A percentile compares a stretch with the other conserved stretches of the same genome.
Evolutionary conservation across 2,329 filamentous ascomycete genomes (phyloP).

Genomic region (Capronia coronata): DNA sequence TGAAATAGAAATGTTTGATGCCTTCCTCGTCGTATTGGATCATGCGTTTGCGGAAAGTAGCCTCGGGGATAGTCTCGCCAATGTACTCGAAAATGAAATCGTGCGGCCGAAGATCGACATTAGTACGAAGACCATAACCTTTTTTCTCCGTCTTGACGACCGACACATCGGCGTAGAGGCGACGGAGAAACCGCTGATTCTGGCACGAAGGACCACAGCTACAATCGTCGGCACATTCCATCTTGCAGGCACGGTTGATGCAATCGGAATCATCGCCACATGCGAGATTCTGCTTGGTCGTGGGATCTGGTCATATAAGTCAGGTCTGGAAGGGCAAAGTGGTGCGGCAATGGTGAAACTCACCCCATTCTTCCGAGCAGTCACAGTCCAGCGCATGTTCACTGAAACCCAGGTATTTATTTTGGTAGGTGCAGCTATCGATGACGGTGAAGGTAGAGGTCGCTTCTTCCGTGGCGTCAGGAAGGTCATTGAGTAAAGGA

Average conservation of each 20-base stretch:
- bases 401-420: conserved; percentile 83
- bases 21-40: conserved; percentile 89
- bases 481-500: conserved; percentile 64
- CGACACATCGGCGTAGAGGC: conserved; percentile 81
- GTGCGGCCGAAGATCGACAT: conserved; percentile 67
- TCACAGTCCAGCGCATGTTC: conserved; percentile 95
- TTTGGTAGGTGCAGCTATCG: conserved; percentile 78
- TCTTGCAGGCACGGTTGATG: conserved; percentile 96
- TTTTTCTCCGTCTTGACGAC: conserved; percentile 99
- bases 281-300: conserved; percentile 61
- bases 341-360: conserved; percentile 36
- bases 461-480: conserved; percentile 72
- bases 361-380: conserved; percentile 91
- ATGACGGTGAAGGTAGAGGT: conserved; percentile 73
- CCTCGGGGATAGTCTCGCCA: conserved; percentile 93
- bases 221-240: conserved; percentile 85
- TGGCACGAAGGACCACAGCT: conserved; percentile 83
- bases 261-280: conserved; percentile 96
- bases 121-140: conserved; percentile 81
- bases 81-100: conserved; percentile 99
- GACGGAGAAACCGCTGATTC: conserved; percentile 89
- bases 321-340: neutral
- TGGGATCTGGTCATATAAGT: conserved; percentile 41
- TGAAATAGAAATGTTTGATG: conserved; percentile 99
- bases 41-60: conserved; percentile 81